A percentile compares a stretch with the other conserved stretches of the same genome.
Evolutionary conservation across 2,329 filamentous ascomycete species (phyloP).

Genomic region (Aspergillus awamori): DNA sequence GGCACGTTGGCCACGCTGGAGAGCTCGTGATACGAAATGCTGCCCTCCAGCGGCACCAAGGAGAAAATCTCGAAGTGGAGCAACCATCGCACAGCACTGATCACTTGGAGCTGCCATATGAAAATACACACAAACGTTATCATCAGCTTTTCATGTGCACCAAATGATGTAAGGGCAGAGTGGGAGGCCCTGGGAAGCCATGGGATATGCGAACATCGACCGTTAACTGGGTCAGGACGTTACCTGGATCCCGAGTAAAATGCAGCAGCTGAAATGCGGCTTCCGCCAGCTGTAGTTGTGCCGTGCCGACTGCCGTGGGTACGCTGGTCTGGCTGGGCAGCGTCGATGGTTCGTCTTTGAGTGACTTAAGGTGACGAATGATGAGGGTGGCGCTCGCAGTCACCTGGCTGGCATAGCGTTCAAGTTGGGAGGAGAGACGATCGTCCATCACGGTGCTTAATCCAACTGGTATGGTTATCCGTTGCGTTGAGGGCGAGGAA

Average conservation of each 20-base stretch:
- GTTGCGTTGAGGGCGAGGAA: no score
- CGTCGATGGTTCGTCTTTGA: background rate
- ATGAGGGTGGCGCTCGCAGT: background rate
- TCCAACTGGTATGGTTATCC: no score
- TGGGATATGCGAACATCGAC: background rate
- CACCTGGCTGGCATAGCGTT: background rate
- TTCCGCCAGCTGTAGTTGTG: background rate
- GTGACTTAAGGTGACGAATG: background rate
- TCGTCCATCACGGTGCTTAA: no score
- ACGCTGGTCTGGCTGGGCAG: background rate
- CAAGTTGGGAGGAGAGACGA: background rate
- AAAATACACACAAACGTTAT: no score
- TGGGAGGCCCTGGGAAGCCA: no score
- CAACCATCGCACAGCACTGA: constrained; percentile 29
- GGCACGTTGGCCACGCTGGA: constrained; percentile 28
- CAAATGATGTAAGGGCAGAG: background rate
- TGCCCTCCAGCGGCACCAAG: constrained; percentile 28
- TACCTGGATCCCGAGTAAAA: background rate
- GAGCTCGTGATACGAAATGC: constrained; percentile 31
- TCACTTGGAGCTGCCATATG: background rate
- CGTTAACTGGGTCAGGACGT: background rate
- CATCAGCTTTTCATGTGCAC: background rate
- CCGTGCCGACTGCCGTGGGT: background rate
- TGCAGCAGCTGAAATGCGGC: background rate
- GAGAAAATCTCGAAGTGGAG: constrained; percentile 33